Conservation (phyloP, 441 rosid genomes). For the Jatropha podagrica region DNA sequence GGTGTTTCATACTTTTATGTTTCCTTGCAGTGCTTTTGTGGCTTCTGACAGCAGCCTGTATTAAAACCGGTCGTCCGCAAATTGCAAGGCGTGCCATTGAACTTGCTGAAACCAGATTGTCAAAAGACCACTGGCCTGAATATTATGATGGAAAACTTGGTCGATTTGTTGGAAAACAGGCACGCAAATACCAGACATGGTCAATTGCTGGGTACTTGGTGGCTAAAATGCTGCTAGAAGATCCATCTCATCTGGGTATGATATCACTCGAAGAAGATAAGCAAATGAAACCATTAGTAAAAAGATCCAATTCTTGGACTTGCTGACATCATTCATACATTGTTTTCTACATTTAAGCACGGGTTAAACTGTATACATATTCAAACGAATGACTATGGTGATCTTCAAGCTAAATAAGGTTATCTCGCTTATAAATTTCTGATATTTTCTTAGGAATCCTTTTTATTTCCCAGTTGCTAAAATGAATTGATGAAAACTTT, state of each 20-base stretch:
- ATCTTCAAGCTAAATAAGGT: no score
- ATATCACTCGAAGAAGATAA: slow-evolving; percentile 75
- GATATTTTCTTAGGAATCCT: no score
- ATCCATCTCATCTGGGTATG: slow-evolving; percentile 87
- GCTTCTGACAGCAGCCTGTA: slow-evolving; percentile 80
- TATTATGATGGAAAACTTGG: slow-evolving; percentile 86
- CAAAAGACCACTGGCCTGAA: slow-evolving; percentile 80
- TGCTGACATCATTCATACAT: slow-evolving; percentile 23
- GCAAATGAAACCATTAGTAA: slow-evolving; percentile 62
- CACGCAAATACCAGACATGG: slow-evolving; percentile 80
- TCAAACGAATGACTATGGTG: not conserved
- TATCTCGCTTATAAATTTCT: no score
- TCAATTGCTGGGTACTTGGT: slow-evolving; percentile 81
- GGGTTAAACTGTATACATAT: not conserved
- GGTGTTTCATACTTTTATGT: not conserved
- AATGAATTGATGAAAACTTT: no score
- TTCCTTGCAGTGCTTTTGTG: slow-evolving; percentile 61
- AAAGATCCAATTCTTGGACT: slow-evolving; percentile 75
- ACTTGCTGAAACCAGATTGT: slow-evolving; percentile 56
- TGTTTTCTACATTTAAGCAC: not conserved
- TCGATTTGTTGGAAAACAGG: slow-evolving; percentile 69
- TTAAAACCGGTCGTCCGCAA: slow-evolving; percentile 82
- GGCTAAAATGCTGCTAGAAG: slow-evolving; percentile 88
- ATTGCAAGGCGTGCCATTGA: slow-evolving; percentile 76
- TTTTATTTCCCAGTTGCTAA: no score